Evolutionary conservation across 306 rosid species (phyloP).

Genomic region (Inga laurina): DNA sequence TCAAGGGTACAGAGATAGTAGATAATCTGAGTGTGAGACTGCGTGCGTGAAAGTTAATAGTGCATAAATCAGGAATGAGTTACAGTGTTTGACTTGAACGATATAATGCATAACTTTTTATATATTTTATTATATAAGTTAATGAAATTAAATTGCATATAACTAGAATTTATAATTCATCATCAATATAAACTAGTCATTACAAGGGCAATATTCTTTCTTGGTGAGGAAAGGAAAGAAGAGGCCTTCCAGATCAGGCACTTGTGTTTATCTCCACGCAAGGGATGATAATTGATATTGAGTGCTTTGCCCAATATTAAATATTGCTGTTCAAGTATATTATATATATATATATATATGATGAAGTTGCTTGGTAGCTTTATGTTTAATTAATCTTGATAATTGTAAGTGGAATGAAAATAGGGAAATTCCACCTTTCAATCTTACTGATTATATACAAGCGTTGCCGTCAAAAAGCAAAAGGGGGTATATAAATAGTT

Average conservation of each 20-base stretch:
- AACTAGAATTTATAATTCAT: too few relatives aligned
- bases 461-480: too few relatives aligned
- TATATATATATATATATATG: too few relatives aligned
- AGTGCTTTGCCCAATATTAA: neutral
- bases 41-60: too few relatives aligned
- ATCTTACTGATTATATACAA: too few relatives aligned
- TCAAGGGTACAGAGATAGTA: neutral
- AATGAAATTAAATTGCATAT: too few relatives aligned
- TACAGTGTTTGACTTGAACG: neutral
- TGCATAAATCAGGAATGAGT: neutral
- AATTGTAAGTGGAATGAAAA: slow-evolving; percentile 22
- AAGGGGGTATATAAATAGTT: too few relatives aligned
- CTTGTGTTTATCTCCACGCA: neutral
- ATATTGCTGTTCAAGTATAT: neutral
- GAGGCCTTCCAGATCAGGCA: neutral
- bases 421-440: slow-evolving; percentile 27
- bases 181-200: neutral
- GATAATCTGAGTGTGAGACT: neutral
- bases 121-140: too few relatives aligned
- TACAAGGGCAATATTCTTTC: neutral
- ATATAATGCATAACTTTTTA: too few relatives aligned
- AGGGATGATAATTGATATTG: neutral
- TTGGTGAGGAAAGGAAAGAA: neutral
- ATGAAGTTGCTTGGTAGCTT: neutral
- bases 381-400: neutral